Base-by-base conservation (phyloP, 257 asterid species). In the Solanum virginianum region DNA sequence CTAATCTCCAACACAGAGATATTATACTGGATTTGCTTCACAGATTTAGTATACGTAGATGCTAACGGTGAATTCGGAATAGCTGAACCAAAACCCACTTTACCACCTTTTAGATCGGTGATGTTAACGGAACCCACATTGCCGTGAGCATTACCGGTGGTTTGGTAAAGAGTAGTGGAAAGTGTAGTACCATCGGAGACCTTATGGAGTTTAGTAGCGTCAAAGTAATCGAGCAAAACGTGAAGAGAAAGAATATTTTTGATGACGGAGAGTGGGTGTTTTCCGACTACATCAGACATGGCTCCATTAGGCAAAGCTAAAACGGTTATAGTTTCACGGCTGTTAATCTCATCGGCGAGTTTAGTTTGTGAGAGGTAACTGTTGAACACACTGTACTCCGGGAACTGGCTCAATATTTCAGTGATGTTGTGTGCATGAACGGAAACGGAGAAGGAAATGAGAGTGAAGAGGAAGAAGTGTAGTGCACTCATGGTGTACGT, bases 331-430 rank as follows among this genome's bases (percentile, higher is more conserved):
- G 98, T 92, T 17, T 84, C 82, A 20, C 99, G 98, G 90, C 95
- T 92, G 96, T 97, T 95, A 91, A 97, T 95, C 62, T 97, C 99
- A 86, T 95, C 99, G 87, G 97, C 97, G 92, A 97, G 98, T 62
- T 97, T 97, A 8, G 99, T 97, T 47, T 88, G 90, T 57, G 94
- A 54, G 84, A 97, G 94, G 8, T 90, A 82, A 53, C 49, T 63
- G 92, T 92, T 97, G 95, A 91, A 97, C 32, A 90, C 93, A 86
- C 91, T 91, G 95, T 97, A 97, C 62, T 97, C 98, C 6, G 98
- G 94, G 89, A 39, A 90, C 7, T 72, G 90, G 55, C 88, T 83
- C 65, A 97, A 95, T 47, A 95, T 90, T 5, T 84, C 92, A 56
- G 99, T 97, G 87, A 97, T 95, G 89, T 97, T 97, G 79, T 89